Conservation (phyloP, 1,139 yeast genomes). For the Pichia sorboxylosa region DNA sequence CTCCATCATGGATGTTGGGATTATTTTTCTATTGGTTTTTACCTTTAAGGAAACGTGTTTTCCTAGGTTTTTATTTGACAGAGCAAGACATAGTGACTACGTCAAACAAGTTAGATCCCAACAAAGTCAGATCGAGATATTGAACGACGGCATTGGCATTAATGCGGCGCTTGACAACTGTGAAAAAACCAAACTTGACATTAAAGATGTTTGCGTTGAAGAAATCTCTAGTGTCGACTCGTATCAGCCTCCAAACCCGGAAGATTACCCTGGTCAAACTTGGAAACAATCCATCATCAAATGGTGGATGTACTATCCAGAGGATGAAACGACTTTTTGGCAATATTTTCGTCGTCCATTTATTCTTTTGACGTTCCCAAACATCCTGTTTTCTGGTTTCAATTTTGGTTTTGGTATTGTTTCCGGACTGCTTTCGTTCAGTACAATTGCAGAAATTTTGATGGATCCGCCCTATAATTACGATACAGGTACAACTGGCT, state of each 20-base stretch:
- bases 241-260: not conserved
- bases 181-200: not conserved
- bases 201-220: not conserved
- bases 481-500: conserved; percentile 53
- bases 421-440: conserved; percentile 11
- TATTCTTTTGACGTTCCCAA: conserved; percentile 10
- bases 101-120: not conserved
- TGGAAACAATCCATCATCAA: conserved; percentile 2
- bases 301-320: conserved; percentile 9
- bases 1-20: conserved; percentile 8
- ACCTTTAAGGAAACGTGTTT: conserved; percentile 10
- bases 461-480: conserved; percentile 53
- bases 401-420: conserved; percentile 12
- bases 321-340: conserved; percentile 12
- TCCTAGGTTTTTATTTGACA: conserved; percentile 11
- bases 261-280: not conserved
- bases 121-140: conserved; percentile 1
- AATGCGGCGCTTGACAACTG: not conserved
- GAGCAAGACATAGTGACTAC: conserved; percentile 1
- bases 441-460: conserved; percentile 23
- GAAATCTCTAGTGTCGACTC: not conserved
- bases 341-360: conserved; percentile 13
- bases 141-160: not conserved
- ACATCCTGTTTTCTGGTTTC: conserved; percentile 9
- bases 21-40: conserved; percentile 6